These are phyloP conservation scores for Neonectria sp. DNA, from an alignment of 2,329 filamentous ascomycete species.

Conservation along the genomic window DNA sequence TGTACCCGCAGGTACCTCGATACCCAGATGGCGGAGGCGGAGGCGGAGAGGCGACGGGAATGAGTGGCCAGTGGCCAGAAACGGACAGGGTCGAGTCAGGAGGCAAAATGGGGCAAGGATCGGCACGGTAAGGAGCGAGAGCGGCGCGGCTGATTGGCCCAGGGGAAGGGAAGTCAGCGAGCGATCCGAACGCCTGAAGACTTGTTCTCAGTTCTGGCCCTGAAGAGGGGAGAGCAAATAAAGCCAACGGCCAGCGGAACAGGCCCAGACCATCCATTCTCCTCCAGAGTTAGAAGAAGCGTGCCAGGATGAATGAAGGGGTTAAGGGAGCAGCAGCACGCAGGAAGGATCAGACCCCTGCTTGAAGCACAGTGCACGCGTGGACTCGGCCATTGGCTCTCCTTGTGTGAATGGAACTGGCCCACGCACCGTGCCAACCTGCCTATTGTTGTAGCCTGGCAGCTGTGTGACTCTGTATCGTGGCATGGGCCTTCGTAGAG, in stretches of 20 bases:
- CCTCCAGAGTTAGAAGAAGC: neutral
- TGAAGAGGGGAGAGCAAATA: neutral
- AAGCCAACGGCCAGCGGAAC: neutral
- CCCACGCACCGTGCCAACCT: conserved; percentile 1
- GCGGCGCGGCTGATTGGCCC: conserved; percentile 11
- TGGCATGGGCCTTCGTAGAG: conserved; percentile 11
- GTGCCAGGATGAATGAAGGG: neutral
- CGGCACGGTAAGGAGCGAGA: conserved; percentile 5
- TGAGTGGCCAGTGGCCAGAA: neutral
- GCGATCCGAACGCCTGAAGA: neutral
- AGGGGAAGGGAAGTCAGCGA: neutral
- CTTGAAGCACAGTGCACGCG: conserved; percentile 12
- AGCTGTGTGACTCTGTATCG: conserved; percentile 17
- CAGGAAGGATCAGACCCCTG: conserved; percentile 16
- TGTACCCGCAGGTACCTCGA: neutral
- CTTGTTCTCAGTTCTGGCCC: neutral
- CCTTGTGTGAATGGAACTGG: neutral
- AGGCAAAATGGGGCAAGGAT: conserved; percentile 28
- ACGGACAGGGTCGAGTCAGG: conserved; percentile 22
- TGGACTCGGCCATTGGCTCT: conserved; percentile 2
- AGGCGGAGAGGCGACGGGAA: neutral
- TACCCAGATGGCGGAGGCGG: neutral
- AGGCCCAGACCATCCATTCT: neutral
- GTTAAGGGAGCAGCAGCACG: too few species aligned
- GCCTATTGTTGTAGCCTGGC: neutral